Evolutionary conservation across 805 yeast genomes (phyloP), one percentile per base, ranked within the genome.

Genomic region (Candida insectalens): DNA sequence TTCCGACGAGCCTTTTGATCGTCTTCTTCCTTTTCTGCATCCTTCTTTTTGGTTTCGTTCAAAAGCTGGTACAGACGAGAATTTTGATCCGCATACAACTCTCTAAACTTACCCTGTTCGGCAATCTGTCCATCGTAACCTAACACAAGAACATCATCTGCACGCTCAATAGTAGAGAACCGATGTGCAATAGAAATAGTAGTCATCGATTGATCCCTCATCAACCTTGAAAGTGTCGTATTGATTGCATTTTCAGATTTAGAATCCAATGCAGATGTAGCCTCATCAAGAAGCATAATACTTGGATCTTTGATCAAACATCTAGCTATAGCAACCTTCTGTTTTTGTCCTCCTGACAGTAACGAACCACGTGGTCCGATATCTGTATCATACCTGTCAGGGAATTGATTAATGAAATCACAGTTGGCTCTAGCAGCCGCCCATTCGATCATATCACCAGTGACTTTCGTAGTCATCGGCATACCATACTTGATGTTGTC

Each of bases 211-310:
- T 78, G 72, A 27, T 73, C 67, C 19, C 58, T 49, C 54, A 71
- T 67, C 38, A 89, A 63, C 30, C 66, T 59, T 15, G 66, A 57
- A 38, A 88, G 60, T 6, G 94, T 84, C 33, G 69, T 69, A 55
- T 88, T 87, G 27, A 89, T 94, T 5, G 83, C 71, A 43, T 79
- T 77, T 51, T 89, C 97, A 48, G 88, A 78, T 36, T 82, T 84
- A 20, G 92, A 73, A 49, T 89, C 97, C 27, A 89, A 63, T 0
- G 96, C 97, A 26, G 95, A 83, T 0, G 97, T 89, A 6, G 96
- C 95, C 53, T 79, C 88, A 45, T 79, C 88, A 36, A 79, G 59
- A 4, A 79, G 65, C 43, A 79, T 57, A 15, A 80, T 63, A 30
- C 69, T 62, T 6, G 88, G 88, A 37, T 71, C 65, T 39, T 81